Percentiles rank a stretch among this genome's conserved stretches.
Evolutionary conservation across 495 filamentous ascomycete genomes (phyloP).

Genomic region (Aspergillus incahuasiensis): DNA sequence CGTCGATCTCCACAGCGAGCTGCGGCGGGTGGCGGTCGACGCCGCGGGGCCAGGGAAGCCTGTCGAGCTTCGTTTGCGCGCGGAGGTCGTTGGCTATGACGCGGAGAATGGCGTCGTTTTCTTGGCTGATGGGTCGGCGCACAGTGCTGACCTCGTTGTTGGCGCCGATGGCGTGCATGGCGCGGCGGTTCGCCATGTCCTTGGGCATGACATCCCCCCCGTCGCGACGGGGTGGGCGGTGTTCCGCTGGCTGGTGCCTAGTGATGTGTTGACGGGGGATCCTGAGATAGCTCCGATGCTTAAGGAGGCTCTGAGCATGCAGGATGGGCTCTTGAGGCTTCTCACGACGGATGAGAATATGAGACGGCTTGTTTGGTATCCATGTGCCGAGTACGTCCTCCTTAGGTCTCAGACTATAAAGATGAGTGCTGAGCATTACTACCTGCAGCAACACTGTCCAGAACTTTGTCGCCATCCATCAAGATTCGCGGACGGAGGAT

Average conservation of each 20-base stretch:
- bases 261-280: slow-evolving; percentile 3
- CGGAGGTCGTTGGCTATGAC: slow-evolving; percentile 15
- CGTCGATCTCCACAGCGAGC: slow-evolving; percentile 1
- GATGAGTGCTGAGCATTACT: background rate
- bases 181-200: slow-evolving; percentile 20
- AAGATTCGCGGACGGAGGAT: background rate
- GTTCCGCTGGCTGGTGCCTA: slow-evolving; percentile 25
- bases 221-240: slow-evolving; percentile 17
- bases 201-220: background rate
- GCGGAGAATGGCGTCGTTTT: slow-evolving; percentile 31
- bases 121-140: slow-evolving; percentile 28
- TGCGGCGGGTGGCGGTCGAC: background rate
- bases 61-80: background rate
- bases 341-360: background rate
- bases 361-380: slow-evolving; percentile 32
- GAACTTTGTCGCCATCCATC: slow-evolving; percentile 43
- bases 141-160: slow-evolving; percentile 41
- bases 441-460: slow-evolving; percentile 30
- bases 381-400: slow-evolving; percentile 23
- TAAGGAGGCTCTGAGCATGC: background rate
- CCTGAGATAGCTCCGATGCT: background rate
- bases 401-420: too few relatives aligned
- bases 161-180: slow-evolving; percentile 49
- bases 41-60: background rate
- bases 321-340: background rate